Evolutionary conservation across 345 rosid genomes (phyloP).

Genomic region (Rhodamnia rubescens): DNA sequence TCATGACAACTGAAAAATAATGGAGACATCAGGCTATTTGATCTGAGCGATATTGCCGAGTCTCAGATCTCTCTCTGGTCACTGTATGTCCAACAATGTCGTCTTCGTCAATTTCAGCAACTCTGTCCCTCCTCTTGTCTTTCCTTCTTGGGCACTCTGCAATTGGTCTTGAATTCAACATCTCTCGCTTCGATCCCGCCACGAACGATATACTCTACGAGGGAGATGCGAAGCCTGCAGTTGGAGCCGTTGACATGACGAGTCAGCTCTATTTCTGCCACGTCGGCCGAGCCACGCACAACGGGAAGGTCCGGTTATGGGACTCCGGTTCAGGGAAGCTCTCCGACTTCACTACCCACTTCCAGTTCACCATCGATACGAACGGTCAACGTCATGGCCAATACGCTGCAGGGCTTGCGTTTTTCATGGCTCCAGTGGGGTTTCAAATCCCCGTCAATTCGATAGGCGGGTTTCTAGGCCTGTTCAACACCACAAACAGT

Average conservation of each 20-base stretch:
- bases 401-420: constrained; percentile 8
- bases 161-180: background rate
- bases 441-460: constrained; percentile 19
- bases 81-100: background rate
- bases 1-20: background rate
- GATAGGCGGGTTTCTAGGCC: constrained; percentile 15
- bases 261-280: background rate
- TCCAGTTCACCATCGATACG: constrained; percentile 9
- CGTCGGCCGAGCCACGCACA: constrained; percentile 10
- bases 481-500: constrained; percentile 8
- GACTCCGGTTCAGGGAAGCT: constrained; percentile 1
- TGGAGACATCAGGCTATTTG: background rate
- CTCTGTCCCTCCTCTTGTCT: background rate
- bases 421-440: constrained; percentile 19
- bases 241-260: constrained; percentile 7
- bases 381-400: background rate
- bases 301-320: constrained; percentile 10
- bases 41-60: too few relatives aligned
- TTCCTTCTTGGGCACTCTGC: background rate
- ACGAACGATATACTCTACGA: background rate
- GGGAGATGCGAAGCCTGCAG: constrained; percentile 9
- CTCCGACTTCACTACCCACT: constrained; percentile 16
- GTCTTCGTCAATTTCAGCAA: background rate
- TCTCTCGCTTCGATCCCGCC: background rate
- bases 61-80: background rate